phyloP scores from a whole-genome alignment of 495 filamentous ascomycete genomes.

The Trichoderma parareesei region DNA sequence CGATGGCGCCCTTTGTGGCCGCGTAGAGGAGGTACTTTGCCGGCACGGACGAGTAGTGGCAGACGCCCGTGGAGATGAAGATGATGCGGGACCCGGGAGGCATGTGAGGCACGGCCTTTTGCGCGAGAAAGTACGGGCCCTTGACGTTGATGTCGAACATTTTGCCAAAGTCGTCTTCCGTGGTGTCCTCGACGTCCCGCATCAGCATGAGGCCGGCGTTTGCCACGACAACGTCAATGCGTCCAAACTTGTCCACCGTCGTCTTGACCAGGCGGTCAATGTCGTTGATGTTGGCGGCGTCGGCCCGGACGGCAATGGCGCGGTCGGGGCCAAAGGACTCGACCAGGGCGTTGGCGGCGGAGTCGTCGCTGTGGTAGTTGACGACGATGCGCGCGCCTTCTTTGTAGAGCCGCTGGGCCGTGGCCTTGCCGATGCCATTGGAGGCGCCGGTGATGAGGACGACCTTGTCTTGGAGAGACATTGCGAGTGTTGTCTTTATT shows the following conservation, averaged over 20 bases:
- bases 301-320: constrained; percentile 52
- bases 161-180: constrained; percentile 51
- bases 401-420: constrained; percentile 30
- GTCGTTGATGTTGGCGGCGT: constrained; percentile 50
- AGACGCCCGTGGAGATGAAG: constrained; percentile 51
- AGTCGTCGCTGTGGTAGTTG: constrained; percentile 49
- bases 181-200: constrained; percentile 47
- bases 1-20: constrained; percentile 55
- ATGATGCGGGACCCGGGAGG: constrained; percentile 47
- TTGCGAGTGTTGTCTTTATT: too few species aligned
- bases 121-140: constrained; percentile 54
- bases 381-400: constrained; percentile 57
- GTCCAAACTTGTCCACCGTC: constrained; percentile 53
- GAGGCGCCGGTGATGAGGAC: constrained; percentile 54
- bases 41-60: constrained; percentile 34
- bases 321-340: constrained; percentile 42
- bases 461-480: constrained; percentile 48
- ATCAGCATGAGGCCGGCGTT: constrained; percentile 51
- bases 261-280: constrained; percentile 54
- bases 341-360: constrained; percentile 49
- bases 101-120: constrained; percentile 60
- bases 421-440: constrained; percentile 1
- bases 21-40: constrained; percentile 55
- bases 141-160: constrained; percentile 55
- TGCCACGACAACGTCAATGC: constrained; percentile 57